Evolutionary conservation across 2,329 filamentous ascomycete genomes (phyloP), one percentile per base, ranked within the genome.

Genomic region (Ophiosphaerella herpotricha): DNA sequence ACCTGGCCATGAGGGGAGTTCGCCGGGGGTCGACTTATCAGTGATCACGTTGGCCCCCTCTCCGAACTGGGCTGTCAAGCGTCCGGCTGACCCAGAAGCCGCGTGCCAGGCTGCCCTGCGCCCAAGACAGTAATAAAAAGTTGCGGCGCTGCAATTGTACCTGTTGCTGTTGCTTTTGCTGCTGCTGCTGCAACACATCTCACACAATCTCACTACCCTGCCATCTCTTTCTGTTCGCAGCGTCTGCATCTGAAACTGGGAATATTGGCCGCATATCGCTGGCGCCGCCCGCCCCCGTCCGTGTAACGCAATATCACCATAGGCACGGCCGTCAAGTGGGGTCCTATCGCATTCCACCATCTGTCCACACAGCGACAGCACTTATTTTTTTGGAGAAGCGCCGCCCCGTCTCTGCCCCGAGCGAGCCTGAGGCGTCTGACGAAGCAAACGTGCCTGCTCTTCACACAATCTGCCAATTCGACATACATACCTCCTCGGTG

Each of bases 271-370:
- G 54, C 56, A 50, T 46, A 43, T 58, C 41, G 48, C 52, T 44
- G 44, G 51, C 54, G 57, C 48, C 45, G 37, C 39, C 49, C 41
- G 51, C 43, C 43, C 46, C 41, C 50, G 38, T 29, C 26, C 39
- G 40, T 48, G 48, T 51, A 48, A 58, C 57, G 51, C 57, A 46
- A 56, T 56, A 61, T 59, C 57, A 50, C 54, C 54, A 53, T 39
- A 48, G 49, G 52, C 57, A 56, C 58, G 54, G 60, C 42, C 60
- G 45, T 36, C 48, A 55, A 49, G 57, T 59, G 60, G 57, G 51
- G 55, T 59, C 60, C 50, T 47, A 58, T 60, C 46, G 58, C 62
- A 66, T 61, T 64, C 61, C 62, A 60, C 50, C 52, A 60, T 50
- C 57, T 61, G 55, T 61, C 54, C 56, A 61, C 61, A 64, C 52